These are phyloP conservation scores for Artemisia annua DNA, from an alignment of 129 eudicot species.

Conservation along the genomic window DNA sequence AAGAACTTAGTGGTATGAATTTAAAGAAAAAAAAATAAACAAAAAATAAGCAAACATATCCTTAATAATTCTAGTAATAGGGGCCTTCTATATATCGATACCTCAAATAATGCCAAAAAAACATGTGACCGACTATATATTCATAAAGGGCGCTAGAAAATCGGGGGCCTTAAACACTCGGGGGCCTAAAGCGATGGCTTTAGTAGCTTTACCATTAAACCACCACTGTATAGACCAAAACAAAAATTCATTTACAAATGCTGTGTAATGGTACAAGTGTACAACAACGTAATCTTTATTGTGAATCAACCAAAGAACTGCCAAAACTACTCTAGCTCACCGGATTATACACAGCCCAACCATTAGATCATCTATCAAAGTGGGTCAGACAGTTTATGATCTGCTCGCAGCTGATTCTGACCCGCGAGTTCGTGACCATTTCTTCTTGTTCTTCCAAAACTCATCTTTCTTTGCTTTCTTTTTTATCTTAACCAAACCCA, in stretches of 20 bases:
- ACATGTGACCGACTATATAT: too few relatives aligned
- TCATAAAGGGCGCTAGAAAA: too few relatives aligned
- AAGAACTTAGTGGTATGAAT: too few relatives aligned
- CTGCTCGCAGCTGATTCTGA: conserved; percentile 31
- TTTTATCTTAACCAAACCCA: conserved; percentile 73
- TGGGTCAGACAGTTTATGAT: not conserved
- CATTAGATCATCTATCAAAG: not conserved
- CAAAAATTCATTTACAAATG: conserved; percentile 4
- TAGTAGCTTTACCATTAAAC: too few relatives aligned
- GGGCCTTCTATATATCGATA: too few relatives aligned
- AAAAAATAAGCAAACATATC: too few relatives aligned
- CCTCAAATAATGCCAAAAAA: too few relatives aligned
- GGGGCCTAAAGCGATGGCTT: too few relatives aligned
- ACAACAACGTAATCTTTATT: conserved; percentile 20
- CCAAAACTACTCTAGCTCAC: conserved; percentile 14
- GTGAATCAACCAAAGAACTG: not conserved
- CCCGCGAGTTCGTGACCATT: conserved; percentile 41
- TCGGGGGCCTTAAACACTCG: too few relatives aligned
- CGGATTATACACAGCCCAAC: not conserved
- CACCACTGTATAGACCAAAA: not conserved
- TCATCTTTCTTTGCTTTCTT: conserved; percentile 87
- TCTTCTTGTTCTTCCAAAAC: conserved; percentile 85
- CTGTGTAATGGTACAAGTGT: conserved; percentile 13
- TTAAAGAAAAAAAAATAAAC: too few relatives aligned
- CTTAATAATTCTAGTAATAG: too few relatives aligned